Base-by-base conservation (phyloP, 2,329 filamentous ascomycete species). In the Penicillium italicum region DNA sequence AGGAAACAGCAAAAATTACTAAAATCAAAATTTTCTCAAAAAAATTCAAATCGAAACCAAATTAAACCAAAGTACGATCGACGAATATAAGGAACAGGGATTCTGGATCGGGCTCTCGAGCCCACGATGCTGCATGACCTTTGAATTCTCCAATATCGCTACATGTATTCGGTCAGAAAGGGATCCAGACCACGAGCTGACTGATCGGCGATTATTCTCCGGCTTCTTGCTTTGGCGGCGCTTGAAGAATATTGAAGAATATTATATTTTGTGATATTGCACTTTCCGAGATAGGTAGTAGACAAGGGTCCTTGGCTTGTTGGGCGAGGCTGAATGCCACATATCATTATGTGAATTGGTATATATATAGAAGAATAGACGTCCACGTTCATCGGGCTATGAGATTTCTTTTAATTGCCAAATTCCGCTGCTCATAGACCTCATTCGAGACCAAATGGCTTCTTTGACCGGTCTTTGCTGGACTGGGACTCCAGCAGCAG, bases 41-140 rank as follows among this genome's bases (percentile, higher is more conserved):
- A 43, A 33, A 46, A 45, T 42, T 44, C 24, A 54, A 41, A 26
- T 14, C 1, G 3, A 33, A 14, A 33, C 16, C 5, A n/a, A 10
- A n/a, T 36, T 4, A 36, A n/a, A 36, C 33, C 38, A 22, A 49
- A 4, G 22, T 38, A 37, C 43, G 60, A 62, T 61, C 58, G 57
- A 53, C 58, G 56, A 55, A 55, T 59, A 61, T 42, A 50, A 18
- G 33, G 52, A 36, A 53, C 60, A 58, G 57, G 61, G 61, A 57
- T 62, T 26, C 36, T 51, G 30, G 40, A 61, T 59, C 56, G 52
- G 55, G 55, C 54, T 33, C 24, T 31, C 18, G 34, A 53, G n/a
- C 47, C 47, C 49, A 54, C 55, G 46, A 50, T 57, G 55, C 51
- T 63, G 60, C 60, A 61, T 40, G 42, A 49, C 46, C 49, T 26